Percentiles rank a stretch among this genome's conserved stretches.
Evolutionary conservation across 176 grass and related monocot genomes (phyloP).

Genomic region (Eragrostis nindensis): DNA sequence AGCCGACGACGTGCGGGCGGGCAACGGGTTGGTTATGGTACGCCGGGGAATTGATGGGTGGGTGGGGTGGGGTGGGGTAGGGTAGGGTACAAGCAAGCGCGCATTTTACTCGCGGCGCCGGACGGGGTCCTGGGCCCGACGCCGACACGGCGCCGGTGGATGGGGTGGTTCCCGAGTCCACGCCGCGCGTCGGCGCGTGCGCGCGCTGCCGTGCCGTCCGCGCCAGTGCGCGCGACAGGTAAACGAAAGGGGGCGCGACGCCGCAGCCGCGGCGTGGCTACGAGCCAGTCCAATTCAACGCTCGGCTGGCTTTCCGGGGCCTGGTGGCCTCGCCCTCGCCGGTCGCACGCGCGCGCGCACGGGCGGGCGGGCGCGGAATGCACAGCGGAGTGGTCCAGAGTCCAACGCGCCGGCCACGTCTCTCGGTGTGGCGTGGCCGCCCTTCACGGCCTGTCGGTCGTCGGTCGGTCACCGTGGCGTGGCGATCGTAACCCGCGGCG

Average conservation of each 20-base stretch:
- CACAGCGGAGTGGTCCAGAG: neutral
- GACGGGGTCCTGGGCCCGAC: neutral
- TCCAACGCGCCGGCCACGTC: neutral
- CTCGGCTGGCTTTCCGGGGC: neutral
- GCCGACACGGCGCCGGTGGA: neutral
- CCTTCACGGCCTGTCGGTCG: neutral
- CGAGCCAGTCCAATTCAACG: constrained; percentile 1
- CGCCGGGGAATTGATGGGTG: constrained; percentile 36
- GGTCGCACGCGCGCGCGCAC: neutral
- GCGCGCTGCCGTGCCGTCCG: constrained; percentile 21
- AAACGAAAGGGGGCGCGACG: neutral
- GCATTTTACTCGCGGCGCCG: constrained; percentile 19
- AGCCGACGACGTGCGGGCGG: constrained; percentile 31
- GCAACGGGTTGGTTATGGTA: constrained; percentile 27
- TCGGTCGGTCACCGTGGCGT: neutral
- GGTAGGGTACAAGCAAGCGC: constrained; percentile 21
- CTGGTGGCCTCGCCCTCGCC: neutral
- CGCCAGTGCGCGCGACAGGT: constrained; percentile 27
- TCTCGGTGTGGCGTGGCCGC: neutral
- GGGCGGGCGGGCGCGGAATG: neutral
- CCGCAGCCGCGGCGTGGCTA: neutral
- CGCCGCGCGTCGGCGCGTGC: neutral
- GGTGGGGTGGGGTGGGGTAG: neutral
- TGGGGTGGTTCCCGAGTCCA: constrained; percentile 44
- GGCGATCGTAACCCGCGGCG: neutral